Evolutionary conservation across 805 yeast species (phyloP).

Genomic region (Metschnikowia proteae): DNA sequence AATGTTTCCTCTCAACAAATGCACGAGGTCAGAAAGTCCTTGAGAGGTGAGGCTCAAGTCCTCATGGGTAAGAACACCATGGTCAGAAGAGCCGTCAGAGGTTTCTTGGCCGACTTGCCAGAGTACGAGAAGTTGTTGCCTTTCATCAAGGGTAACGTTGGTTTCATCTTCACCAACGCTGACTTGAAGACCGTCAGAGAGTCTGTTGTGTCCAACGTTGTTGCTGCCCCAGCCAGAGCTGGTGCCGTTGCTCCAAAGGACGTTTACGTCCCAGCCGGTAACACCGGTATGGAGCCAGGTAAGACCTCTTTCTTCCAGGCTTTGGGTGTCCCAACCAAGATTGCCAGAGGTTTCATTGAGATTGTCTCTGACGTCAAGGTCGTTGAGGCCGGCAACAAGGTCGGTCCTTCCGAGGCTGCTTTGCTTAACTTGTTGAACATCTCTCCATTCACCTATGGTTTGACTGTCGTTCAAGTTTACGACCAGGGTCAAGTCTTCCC

Average conservation of each 20-base stretch:
- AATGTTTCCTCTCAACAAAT: constrained; percentile 99
- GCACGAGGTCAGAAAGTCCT: constrained; percentile 98
- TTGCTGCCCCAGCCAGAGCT: constrained; percentile 99
- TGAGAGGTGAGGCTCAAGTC: constrained; percentile 92
- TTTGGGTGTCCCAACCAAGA: constrained; percentile 99
- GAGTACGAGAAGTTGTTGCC: constrained; percentile 95
- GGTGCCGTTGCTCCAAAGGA: constrained; percentile 99
- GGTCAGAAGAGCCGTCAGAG: constrained; percentile 99
- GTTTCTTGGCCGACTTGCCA: constrained; percentile 88
- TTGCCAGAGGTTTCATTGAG: constrained; percentile 99
- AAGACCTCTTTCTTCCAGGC: constrained; percentile 99
- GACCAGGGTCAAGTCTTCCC: constrained; percentile 99
- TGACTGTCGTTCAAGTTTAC: constrained; percentile 94
- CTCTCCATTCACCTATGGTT: constrained; percentile 99
- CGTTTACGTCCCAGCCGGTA: constrained; percentile 97
- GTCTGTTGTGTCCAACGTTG: constrained; percentile 82
- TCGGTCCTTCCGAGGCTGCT: constrained; percentile 99
- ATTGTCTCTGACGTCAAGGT: constrained; percentile 96
- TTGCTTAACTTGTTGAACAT: constrained; percentile 99
- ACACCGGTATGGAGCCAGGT: constrained; percentile 99
- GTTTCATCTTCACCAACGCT: constrained; percentile 98
- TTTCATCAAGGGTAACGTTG: constrained; percentile 95
- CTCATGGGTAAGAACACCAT: constrained; percentile 99
- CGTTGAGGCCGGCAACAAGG: constrained; percentile 79
- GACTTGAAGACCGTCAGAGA: constrained; percentile 94